These are phyloP conservation scores for Coccinonectria pachysandricola DNA, from an alignment of 2,329 filamentous ascomycete genomes.

Conservation along the genomic window DNA sequence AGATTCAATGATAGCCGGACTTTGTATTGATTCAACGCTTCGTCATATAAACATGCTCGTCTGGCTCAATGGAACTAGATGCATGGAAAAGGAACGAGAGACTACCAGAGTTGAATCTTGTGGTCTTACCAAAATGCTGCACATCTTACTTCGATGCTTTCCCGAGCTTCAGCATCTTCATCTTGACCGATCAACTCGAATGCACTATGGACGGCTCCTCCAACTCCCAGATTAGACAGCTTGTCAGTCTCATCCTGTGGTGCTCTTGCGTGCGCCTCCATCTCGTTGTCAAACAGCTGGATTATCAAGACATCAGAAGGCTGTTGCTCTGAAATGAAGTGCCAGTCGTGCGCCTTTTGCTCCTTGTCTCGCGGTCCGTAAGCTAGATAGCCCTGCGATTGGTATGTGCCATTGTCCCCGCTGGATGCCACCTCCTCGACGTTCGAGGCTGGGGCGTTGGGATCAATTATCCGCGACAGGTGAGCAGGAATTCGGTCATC, in stretches of 20 bases:
- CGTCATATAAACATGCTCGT: too few relatives aligned
- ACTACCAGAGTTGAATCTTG: not conserved
- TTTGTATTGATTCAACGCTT: too few relatives aligned
- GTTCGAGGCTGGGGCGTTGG: conserved; percentile 1
- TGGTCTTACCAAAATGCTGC: conserved; percentile 3
- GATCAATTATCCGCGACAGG: conserved; percentile 2
- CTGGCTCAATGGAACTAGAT: too few relatives aligned
- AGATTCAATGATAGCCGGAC: too few relatives aligned
- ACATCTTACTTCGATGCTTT: conserved; percentile 5
- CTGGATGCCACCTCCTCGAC: not conserved
- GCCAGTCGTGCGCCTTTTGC: conserved; percentile 1
- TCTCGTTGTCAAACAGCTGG: conserved; percentile 5
- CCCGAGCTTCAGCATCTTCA: conserved; percentile 2
- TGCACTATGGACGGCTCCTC: conserved; percentile 3
- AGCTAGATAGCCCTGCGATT: conserved; percentile 1
- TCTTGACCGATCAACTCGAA: conserved; percentile 4
- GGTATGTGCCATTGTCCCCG: not conserved
- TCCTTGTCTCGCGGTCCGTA: conserved; percentile 1
- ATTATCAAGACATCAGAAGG: conserved; percentile 2
- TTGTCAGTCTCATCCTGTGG: conserved; percentile 1
- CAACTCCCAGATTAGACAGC: conserved; percentile 1
- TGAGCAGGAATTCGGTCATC: conserved; percentile 1
- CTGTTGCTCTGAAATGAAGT: conserved; percentile 2
- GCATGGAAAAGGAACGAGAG: not conserved
- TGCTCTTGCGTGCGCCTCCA: conserved; percentile 5